These are phyloP conservation scores for Dalbergia cochinchinensis DNA, from an alignment of 306 rosid species.

Conservation along the genomic window DNA sequence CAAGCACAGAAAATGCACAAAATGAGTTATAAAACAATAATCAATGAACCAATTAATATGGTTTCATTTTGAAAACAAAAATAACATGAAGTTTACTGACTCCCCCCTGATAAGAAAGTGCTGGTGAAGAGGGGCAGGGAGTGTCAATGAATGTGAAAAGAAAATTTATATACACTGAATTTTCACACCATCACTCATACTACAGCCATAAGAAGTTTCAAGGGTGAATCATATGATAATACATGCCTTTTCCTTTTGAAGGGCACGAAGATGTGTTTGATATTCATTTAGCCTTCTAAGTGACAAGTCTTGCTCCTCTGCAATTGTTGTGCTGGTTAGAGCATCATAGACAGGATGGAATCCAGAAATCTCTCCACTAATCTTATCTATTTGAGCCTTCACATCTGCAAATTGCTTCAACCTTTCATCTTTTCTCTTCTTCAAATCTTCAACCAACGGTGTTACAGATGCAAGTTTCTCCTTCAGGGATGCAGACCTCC, in stretches of 20 bases:
- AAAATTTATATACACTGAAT: not conserved
- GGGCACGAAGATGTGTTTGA: conserved; percentile 75
- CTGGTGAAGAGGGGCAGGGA: not conserved
- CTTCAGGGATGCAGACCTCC: conserved; percentile 78
- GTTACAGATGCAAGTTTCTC: conserved; percentile 86
- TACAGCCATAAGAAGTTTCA: conserved; percentile 16
- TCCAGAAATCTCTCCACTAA: conserved; percentile 89
- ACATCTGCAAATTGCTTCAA: conserved; percentile 82
- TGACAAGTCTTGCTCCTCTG: conserved; percentile 82
- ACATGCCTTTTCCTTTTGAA: conserved; percentile 93
- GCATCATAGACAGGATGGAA: conserved; percentile 49
- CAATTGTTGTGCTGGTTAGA: conserved; percentile 43
- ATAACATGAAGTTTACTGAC: not conserved
- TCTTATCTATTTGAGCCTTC: conserved; percentile 78
- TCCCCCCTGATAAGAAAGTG: not conserved
- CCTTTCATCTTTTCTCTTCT: conserved; percentile 80
- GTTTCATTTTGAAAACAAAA: not conserved
- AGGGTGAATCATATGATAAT: conserved; percentile 17
- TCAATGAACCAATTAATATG: not conserved
- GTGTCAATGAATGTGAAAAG: not conserved
- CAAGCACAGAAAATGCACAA: conserved; percentile 27
- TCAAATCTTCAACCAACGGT: conserved; percentile 85
- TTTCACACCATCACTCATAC: conserved; percentile 29
- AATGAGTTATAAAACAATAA: conserved; percentile 19
- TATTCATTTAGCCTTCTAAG: conserved; percentile 85